These are phyloP conservation scores for Breynia disticha DNA, from an alignment of 441 rosid species.

Conservation along the genomic window DNA sequence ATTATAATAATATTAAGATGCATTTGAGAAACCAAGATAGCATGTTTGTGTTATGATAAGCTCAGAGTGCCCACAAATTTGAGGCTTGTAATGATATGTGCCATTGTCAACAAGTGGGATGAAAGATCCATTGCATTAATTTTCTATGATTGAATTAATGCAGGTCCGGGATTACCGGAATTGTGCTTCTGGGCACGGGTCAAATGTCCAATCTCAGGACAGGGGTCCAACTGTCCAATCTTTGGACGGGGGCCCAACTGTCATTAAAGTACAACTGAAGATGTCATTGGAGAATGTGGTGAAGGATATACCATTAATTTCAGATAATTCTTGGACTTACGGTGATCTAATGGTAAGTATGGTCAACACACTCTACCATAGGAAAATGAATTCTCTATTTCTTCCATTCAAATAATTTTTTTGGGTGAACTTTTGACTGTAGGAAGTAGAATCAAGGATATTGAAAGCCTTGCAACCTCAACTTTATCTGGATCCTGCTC, in stretches of 20 bases:
- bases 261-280: constrained; percentile 56
- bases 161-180: constrained; percentile 87
- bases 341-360: constrained; percentile 88
- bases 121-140: not conserved
- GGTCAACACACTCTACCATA: constrained; percentile 7
- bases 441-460: constrained; percentile 97
- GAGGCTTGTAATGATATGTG: not conserved
- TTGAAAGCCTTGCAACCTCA: constrained; percentile 87
- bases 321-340: constrained; percentile 84
- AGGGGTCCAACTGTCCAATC: constrained; percentile 38
- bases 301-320: constrained; percentile 77
- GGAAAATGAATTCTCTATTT: constrained; percentile 6
- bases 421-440: constrained; percentile 14
- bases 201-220: constrained; percentile 20
- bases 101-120: not conserved
- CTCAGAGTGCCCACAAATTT: too few relatives aligned
- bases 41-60: too few relatives aligned
- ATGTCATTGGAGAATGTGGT: constrained; percentile 90
- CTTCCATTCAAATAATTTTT: not conserved
- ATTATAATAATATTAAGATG: too few relatives aligned
- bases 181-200: constrained; percentile 43
- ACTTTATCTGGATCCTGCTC: constrained; percentile 85
- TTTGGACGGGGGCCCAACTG: constrained; percentile 33
- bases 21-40: too few relatives aligned
- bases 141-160: constrained; percentile 16